Evolutionary conservation across 805 yeast species (phyloP), one percentile per base, ranked within the genome.

Genomic region (Candida krabiensis): DNA sequence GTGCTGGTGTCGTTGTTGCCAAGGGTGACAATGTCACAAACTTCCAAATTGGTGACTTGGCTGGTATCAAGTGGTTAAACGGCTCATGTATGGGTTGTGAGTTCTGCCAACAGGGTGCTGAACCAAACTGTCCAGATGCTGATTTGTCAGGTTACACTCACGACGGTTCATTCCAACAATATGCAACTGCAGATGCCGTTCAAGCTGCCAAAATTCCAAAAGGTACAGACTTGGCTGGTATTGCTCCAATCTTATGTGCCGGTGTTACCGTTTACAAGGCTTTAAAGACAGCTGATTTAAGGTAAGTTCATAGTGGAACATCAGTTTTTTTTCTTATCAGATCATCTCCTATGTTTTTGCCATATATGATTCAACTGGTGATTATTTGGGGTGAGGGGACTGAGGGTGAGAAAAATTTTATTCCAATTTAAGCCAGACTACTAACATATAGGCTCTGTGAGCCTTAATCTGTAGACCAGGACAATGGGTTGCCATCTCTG

Each of bases 201-300:
- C 93, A 86, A 58, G 95, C 93, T 34, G 95, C 95, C 31, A 70
- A 73, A 55, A 79, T 86, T 53, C 88, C 93, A 46, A 60, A 73
- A 55, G 81, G 78, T 43, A 69, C 84, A 30, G 88, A 86, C 59
- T 74, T 86, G 55, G 88, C 90, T 44, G 75, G 73, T 52, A 74
- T 80, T 45, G 80, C 95, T 13, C 95, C 95, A 52, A 79, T 86
- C 58, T 75, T 86, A 60, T 86, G 95, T 70, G 95, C 95, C 30
- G 95, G 95, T 66, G 80, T 86, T 63, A 86, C 95, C 32, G 93
- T 85, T 39, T 86, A 86, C 80, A 86, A 86, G 75, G 95, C 93
- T 34, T 71, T 86, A 62, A 86, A 86, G 75, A 83, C 86, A 30
- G 86, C 93, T 43, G 75, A 75, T 47, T 69, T 81, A 56, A 61